Conservation (phyloP, 441 rosid species). For the Aleurites moluccanus region DNA sequence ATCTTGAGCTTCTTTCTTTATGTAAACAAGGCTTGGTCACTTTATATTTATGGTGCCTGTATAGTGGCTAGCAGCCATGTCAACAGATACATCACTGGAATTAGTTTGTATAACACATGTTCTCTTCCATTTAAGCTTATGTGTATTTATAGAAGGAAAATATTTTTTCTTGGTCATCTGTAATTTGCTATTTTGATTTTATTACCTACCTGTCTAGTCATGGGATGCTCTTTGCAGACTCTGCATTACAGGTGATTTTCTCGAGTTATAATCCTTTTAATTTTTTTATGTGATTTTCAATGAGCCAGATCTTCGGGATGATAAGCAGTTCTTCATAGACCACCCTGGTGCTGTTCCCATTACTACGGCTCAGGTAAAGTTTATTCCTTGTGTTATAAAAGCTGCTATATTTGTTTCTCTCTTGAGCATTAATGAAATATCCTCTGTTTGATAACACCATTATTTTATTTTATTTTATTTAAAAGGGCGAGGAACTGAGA, state of each 20-base stretch:
- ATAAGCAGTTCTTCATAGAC: conserved; percentile 74
- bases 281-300: conserved; percentile 17
- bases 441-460: background rate
- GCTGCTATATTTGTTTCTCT: background rate
- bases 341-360: conserved; percentile 89
- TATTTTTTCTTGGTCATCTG: background rate
- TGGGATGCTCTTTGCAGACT: background rate
- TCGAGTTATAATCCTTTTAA: conserved; percentile 3
- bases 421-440: background rate
- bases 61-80: background rate
- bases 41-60: background rate
- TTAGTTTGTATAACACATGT: background rate
- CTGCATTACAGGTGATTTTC: background rate
- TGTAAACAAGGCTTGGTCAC: background rate
- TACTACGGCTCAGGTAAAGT: conserved; percentile 61
- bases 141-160: background rate
- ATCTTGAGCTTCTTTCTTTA: background rate
- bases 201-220: background rate
- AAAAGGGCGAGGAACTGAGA: conserved; percentile 93
- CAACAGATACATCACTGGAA: background rate
- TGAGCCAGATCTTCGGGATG: conserved; percentile 79
- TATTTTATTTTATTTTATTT: conserved; percentile 5
- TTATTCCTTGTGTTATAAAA: conserved; percentile 4
- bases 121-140: background rate
- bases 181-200: conserved; percentile 3